Base-by-base conservation (phyloP, 805 yeast genomes). In the Ogataea methanolica region DNA sequence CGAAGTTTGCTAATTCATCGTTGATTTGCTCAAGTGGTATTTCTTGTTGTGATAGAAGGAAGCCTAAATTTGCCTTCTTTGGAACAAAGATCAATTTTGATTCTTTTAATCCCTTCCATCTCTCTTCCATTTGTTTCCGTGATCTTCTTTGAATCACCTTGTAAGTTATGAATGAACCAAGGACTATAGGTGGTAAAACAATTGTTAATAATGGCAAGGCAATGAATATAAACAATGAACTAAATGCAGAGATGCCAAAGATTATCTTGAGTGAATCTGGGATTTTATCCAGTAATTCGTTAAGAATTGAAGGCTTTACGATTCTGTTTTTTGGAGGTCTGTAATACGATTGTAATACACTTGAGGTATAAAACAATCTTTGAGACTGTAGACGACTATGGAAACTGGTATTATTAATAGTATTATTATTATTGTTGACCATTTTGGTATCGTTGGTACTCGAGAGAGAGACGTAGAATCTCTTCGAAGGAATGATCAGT, bases 221-320 rank as follows among this genome's bases (percentile, higher is more conserved):
- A 35, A 66, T 65, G 50, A 61, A 65, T 1, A 67, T 48, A 23
- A 66, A 47, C 16, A 67, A 44, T 19, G 60, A 58, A 8, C 62
- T 56, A 4, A 61, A 49, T 2, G 59, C 57, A 2, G 65, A 55
- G 23, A 64, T 46, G 9, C 59, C 56, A 6, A 57, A 42, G 2
- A 61, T 41, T 19, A 65, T 35, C 42, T 65, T 66, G 33, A 64
- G 26, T 21, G 62, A 50, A 44, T 66, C 69, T 2, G 70, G 70
- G 4, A 60, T 54, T 19, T 52, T 47, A 29, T 55, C 53, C 45
- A 59, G 47, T 2, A 60, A 16, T 36, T 46, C 52, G 21, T 52
- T 48, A 8, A 54, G 40, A 33, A 55, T 39, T 4, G 56, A 47
- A 1, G 59, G 54, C 9, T 49, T 43, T 14, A 36, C 40, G 3